phyloP scores from a whole-genome alignment of 2,329 filamentous ascomycete species.

The Periconia sp. region DNA sequence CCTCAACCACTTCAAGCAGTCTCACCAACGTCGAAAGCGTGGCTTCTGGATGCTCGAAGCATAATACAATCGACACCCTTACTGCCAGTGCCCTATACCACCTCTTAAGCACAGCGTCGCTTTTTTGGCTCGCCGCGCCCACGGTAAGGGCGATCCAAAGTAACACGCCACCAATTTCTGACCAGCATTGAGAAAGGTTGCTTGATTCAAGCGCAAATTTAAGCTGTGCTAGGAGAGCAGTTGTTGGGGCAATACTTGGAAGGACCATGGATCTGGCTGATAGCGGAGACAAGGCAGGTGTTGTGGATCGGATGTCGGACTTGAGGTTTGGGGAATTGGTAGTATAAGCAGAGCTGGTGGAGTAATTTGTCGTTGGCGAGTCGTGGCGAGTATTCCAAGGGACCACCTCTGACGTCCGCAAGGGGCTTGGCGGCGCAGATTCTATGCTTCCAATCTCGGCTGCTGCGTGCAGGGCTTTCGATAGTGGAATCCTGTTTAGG shows the following conservation, averaged over 20 bases:
- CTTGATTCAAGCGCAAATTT: conserved; percentile 30
- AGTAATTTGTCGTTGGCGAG: conserved; percentile 19
- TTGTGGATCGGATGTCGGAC: conserved; percentile 11
- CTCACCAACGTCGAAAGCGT: conserved; percentile 30
- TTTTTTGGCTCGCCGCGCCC: conserved; percentile 33
- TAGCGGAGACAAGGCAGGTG: neutral
- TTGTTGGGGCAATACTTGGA: conserved; percentile 9
- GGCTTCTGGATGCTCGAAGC: conserved; percentile 39
- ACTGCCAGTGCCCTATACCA: conserved; percentile 38
- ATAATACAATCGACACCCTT: conserved; percentile 34
- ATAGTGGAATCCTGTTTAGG: conserved; percentile 25
- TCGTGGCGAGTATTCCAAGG: conserved; percentile 17
- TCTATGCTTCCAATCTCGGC: conserved; percentile 11
- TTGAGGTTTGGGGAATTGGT: conserved; percentile 10
- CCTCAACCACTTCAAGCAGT: conserved; percentile 28
- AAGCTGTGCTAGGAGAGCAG: conserved; percentile 23
- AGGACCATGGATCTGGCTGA: neutral
- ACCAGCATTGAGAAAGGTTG: conserved; percentile 37
- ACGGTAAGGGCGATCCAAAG: conserved; percentile 38
- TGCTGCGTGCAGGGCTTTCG: conserved; percentile 23
- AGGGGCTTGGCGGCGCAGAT: conserved; percentile 4
- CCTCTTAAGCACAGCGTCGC: conserved; percentile 22
- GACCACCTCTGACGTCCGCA: conserved; percentile 18
- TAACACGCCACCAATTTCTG: conserved; percentile 41
- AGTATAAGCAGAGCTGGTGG: conserved; percentile 16